phyloP scores from a whole-genome alignment of 768 basidiomycete genomes.

The Suillus plorans region DNA sequence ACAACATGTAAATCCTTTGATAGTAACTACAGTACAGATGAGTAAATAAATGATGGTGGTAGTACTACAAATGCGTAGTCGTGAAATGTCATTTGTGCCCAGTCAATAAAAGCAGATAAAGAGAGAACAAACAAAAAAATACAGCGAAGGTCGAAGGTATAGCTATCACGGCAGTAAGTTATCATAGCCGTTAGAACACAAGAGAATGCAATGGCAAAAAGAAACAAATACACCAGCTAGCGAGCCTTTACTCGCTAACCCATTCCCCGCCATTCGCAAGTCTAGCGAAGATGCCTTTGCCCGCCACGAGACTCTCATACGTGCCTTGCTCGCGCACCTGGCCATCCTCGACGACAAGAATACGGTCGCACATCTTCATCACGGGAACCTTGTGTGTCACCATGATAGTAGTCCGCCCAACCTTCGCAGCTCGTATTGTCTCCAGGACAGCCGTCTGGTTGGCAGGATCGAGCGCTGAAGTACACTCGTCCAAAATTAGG shows the following conservation, averaged over 20 bases:
- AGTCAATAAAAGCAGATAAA: constrained; percentile 6
- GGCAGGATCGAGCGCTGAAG: constrained; percentile 83
- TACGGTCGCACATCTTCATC: constrained; percentile 91
- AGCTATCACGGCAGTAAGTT: constrained; percentile 1
- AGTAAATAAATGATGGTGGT: constrained; percentile 7
- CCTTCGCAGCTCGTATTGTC: constrained; percentile 62
- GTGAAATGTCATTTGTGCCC: constrained; percentile 4
- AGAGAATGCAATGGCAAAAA: constrained; percentile 1
- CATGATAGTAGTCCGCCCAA: constrained; percentile 83
- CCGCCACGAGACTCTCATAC: constrained; percentile 68
- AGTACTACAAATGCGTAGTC: constrained; percentile 13
- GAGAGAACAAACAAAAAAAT: background rate
- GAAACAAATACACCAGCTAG: background rate
- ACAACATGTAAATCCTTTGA: constrained; percentile 2
- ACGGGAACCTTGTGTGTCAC: constrained; percentile 90
- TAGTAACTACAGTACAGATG: background rate
- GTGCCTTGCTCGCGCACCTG: constrained; percentile 74
- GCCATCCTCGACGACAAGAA: constrained; percentile 81
- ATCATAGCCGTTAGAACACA: background rate
- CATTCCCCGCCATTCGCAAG: constrained; percentile 81
- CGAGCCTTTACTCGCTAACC: constrained; percentile 30
- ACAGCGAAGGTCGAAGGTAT: constrained; percentile 7
- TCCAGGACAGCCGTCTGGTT: constrained; percentile 85
- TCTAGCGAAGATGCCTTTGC: constrained; percentile 69
- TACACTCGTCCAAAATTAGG: constrained; percentile 92